Evolutionary conservation across 176 grass and related monocot species (phyloP).

Genomic region (Stipa capillata): DNA sequence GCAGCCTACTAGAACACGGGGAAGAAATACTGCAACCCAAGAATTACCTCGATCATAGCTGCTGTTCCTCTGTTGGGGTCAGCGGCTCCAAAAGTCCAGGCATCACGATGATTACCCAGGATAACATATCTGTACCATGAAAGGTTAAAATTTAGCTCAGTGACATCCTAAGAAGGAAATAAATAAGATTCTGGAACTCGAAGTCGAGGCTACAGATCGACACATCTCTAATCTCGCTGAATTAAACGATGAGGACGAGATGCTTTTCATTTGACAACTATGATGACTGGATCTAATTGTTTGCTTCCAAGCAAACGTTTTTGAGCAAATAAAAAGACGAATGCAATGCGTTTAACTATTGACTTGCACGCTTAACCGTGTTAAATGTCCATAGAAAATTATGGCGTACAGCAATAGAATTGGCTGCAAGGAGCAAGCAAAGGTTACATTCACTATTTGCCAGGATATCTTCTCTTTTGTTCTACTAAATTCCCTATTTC

Average conservation of each 20-base stretch:
- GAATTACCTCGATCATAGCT: conserved; percentile 73
- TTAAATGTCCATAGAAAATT: not conserved
- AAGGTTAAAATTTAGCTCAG: not conserved
- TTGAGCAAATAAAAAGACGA: not conserved
- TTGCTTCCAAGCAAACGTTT: not conserved
- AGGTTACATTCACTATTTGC: not conserved
- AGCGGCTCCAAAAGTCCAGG: conserved; percentile 82
- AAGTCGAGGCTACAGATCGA: not conserved
- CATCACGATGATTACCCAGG: conserved; percentile 91
- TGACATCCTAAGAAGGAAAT: conserved; percentile 3
- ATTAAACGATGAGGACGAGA: not conserved
- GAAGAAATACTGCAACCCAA: not conserved
- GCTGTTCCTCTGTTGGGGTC: conserved; percentile 92
- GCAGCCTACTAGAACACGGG: not conserved
- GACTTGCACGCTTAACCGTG: not conserved
- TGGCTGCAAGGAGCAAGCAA: not conserved
- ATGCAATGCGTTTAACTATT: not conserved
- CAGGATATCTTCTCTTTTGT: not conserved
- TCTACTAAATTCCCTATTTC: too few relatives aligned
- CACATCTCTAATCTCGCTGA: not conserved
- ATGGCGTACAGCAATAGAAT: not conserved
- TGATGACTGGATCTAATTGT: not conserved
- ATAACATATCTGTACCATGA: conserved; percentile 59
- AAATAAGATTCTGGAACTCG: not conserved
- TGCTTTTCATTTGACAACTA: too few relatives aligned